Evolutionary conservation across 805 yeast species (phyloP).

Genomic region (Ogataea pignaliae): DNA sequence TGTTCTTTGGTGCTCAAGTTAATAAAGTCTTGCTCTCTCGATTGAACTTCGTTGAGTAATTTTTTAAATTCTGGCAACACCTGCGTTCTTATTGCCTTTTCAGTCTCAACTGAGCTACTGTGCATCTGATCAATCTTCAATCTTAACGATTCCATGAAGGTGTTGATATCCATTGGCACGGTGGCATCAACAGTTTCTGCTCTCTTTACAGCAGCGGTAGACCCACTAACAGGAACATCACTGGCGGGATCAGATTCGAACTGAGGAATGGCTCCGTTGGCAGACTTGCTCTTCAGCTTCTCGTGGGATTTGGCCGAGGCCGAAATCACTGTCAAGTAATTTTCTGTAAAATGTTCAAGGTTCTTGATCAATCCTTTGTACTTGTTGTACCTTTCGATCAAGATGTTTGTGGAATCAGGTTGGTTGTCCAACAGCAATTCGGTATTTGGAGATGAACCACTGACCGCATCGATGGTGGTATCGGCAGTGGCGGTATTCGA

Average conservation of each 20-base stretch:
- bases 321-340: constrained; percentile 21
- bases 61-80: constrained; percentile 42
- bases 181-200: constrained; percentile 2
- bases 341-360: constrained; percentile 22
- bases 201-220: constrained; percentile 9
- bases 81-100: constrained; percentile 31
- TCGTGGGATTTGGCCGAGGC: constrained; percentile 22
- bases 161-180: constrained; percentile 19
- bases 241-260: constrained; percentile 27
- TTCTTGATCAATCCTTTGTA: constrained; percentile 22
- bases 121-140: constrained; percentile 28
- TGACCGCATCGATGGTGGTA: background rate
- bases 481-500: background rate
- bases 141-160: constrained; percentile 24
- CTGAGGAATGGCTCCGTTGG: constrained; percentile 21
- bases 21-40: constrained; percentile 39
- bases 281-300: constrained; percentile 18
- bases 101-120: constrained; percentile 35
- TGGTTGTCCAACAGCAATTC: constrained; percentile 9
- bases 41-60: constrained; percentile 34
- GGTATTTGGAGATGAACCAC: background rate
- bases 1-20: constrained; percentile 33
- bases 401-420: constrained; percentile 26
- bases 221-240: constrained; percentile 22
- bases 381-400: constrained; percentile 26